A percentile compares a stretch with the other conserved stretches of the same genome.
Conservation (phyloP, 768 basidiomycete species). For the Gloeostereum incarnatum region DNA sequence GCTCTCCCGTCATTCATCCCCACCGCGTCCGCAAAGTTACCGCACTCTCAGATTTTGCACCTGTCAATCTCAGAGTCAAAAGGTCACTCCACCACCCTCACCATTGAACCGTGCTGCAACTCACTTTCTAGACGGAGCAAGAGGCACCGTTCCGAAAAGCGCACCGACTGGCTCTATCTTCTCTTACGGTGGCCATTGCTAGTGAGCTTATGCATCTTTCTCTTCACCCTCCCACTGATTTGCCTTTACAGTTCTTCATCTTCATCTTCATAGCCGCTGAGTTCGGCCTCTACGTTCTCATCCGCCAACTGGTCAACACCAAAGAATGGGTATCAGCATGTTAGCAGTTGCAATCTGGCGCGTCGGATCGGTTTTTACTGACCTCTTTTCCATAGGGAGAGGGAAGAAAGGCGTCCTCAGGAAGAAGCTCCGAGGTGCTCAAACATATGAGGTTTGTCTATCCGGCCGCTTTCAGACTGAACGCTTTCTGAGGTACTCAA, state of each 20-base stretch:
- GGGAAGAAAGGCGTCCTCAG: constrained; percentile 77
- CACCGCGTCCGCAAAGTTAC: constrained; percentile 70
- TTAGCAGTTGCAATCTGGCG: constrained; percentile 22
- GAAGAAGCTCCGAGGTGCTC: constrained; percentile 63
- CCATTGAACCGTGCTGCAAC: constrained; percentile 7
- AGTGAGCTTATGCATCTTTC: constrained; percentile 28
- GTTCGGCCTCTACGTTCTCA: constrained; percentile 80
- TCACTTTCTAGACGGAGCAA: constrained; percentile 18
- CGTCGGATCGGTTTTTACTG: background rate
- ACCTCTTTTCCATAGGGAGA: constrained; percentile 45
- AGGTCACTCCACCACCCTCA: constrained; percentile 33
- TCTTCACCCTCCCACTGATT: background rate
- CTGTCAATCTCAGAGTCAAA: constrained; percentile 77
- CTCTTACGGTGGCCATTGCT: constrained; percentile 83
- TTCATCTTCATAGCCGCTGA: constrained; percentile 76
- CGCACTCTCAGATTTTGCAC: constrained; percentile 83
- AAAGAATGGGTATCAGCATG: constrained; percentile 93
- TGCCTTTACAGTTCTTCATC: constrained; percentile 56
- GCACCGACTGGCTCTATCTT: constrained; percentile 69
- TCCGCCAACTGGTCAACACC: constrained; percentile 87
- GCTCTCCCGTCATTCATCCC: constrained; percentile 28
- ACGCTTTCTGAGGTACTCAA: background rate
- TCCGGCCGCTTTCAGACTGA: background rate
- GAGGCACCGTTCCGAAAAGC: constrained; percentile 28
- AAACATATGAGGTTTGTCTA: constrained; percentile 54